Conservation (phyloP, 1,139 yeast genomes). For the Yamadazyma spencermartinsiae region DNA sequence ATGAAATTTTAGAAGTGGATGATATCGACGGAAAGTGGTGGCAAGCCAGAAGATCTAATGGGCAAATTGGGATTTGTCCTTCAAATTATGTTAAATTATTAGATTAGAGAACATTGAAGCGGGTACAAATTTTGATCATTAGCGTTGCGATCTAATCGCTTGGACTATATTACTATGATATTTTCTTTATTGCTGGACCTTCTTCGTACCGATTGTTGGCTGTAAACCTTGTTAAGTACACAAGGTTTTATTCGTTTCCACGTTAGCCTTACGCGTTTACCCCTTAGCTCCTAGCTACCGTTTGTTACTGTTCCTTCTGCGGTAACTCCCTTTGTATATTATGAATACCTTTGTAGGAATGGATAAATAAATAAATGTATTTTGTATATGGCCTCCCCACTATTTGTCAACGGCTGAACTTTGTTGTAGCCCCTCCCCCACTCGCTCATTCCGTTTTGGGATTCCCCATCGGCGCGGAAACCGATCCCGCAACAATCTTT, state of each 20-base stretch:
- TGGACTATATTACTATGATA: too few species aligned
- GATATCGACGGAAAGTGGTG: slow-evolving; percentile 98
- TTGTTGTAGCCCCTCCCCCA: slow-evolving; percentile 1
- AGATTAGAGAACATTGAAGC: slow-evolving; percentile 24
- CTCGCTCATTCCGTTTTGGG: neutral
- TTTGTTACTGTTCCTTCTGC: too few species aligned
- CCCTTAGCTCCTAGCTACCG: too few species aligned
- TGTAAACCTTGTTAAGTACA: too few species aligned
- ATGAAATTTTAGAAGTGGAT: slow-evolving; percentile 85
- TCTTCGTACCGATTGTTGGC: neutral
- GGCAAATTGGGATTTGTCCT: slow-evolving; percentile 96
- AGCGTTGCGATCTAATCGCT: too few species aligned
- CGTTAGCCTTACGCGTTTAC: too few species aligned
- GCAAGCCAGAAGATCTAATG: slow-evolving; percentile 89
- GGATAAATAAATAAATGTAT: neutral
- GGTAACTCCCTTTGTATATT: slow-evolving; percentile 2
- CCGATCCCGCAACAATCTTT: slow-evolving; percentile 1
- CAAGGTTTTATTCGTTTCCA: too few species aligned
- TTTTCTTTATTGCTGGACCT: neutral
- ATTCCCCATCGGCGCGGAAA: neutral
- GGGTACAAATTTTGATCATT: neutral
- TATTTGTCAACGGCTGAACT: too few species aligned
- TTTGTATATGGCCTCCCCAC: too few species aligned
- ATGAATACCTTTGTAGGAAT: slow-evolving; percentile 3
- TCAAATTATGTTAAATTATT: slow-evolving; percentile 85